Percentiles rank a stretch among this genome's conserved stretches.
Conservation (phyloP, 2,329 filamentous ascomycete species). For the Xylaria multiplex region DNA sequence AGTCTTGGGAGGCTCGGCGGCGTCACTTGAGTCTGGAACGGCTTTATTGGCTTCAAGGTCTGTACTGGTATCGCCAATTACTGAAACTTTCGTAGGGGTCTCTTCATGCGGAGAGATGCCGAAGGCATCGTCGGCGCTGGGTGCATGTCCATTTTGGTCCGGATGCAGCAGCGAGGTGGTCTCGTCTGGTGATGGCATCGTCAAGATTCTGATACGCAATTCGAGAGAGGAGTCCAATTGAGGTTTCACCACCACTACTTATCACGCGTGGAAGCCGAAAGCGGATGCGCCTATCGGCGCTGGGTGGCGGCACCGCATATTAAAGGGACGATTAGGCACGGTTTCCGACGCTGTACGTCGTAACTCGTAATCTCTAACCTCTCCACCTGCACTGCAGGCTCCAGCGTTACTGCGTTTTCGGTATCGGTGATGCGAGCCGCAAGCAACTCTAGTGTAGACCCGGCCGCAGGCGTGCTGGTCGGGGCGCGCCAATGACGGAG, state of each 20-base stretch:
- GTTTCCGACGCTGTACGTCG: conserved; percentile 14
- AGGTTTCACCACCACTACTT: neutral
- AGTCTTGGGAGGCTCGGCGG: conserved; percentile 2
- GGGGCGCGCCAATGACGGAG: conserved; percentile 13
- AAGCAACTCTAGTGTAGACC: neutral
- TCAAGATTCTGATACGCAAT: neutral
- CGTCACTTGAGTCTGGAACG: neutral
- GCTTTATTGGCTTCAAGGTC: conserved; percentile 30
- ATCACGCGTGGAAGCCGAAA: neutral
- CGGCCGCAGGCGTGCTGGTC: neutral
- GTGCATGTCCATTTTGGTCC: conserved; percentile 1
- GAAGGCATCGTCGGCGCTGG: neutral
- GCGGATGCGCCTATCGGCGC: neutral
- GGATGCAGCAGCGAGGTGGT: conserved; percentile 30
- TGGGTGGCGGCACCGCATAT: neutral
- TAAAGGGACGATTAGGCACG: neutral
- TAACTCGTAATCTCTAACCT: conserved; percentile 14
- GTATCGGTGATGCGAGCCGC: neutral
- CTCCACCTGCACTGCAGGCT: conserved; percentile 10
- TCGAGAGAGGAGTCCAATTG: neutral
- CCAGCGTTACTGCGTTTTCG: neutral
- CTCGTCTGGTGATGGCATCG: conserved; percentile 23
- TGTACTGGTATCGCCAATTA: neutral
- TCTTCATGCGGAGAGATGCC: neutral
- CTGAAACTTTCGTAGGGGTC: neutral